Base-by-base conservation (phyloP, 2,329 filamentous ascomycete genomes). In the Microascus cirrosus region DNA sequence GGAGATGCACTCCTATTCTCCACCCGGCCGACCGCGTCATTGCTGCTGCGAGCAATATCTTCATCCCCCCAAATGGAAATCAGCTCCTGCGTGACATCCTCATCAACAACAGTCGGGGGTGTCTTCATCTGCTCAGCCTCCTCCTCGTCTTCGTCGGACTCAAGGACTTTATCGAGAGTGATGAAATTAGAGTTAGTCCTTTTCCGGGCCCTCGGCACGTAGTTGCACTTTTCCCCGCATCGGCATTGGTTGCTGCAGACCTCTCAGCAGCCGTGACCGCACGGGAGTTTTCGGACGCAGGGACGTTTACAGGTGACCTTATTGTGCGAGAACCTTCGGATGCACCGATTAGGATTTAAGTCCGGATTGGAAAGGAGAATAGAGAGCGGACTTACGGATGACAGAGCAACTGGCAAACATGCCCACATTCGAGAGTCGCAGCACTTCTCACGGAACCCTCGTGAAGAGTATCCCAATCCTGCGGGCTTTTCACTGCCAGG, bases 401-500 rank as follows among this genome's bases (percentile, higher is more conserved):
- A 25, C 58, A 59, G 7, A 55, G 18, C 32, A 56, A 24, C 42
- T 50, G 36, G 39, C 60, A 61, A 8, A 6, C 15, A 50, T 61
- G 60, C 2, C 60, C 58, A 34, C 60, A 61, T 18, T 11, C 25
- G 22, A 57, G 24, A 10, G 13, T 53, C 22, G 36, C 34, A 15
- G 57, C 36, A 61, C 20, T 25, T 45, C n/a, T 3, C 10, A 18
- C 48, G 18, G 24, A 61, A n/a, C 60, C 60, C 11, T 58, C 60
- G 34, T 60, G 58, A 18, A 68, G 59, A 1, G 58, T 57, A 0
- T 68, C 60, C 80, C 82, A 89, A 20, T 83, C 77, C 1, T 76
- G 69, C 0, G 79, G 70, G 12, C 79, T 73, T 55, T 72, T 69
- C 34, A 90, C 77, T 53, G 75, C 72, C 0, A 73, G 79, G 32